Evolutionary conservation across 495 filamentous ascomycete species (phyloP).

Genomic region (Daldinia caldariorum): DNA sequence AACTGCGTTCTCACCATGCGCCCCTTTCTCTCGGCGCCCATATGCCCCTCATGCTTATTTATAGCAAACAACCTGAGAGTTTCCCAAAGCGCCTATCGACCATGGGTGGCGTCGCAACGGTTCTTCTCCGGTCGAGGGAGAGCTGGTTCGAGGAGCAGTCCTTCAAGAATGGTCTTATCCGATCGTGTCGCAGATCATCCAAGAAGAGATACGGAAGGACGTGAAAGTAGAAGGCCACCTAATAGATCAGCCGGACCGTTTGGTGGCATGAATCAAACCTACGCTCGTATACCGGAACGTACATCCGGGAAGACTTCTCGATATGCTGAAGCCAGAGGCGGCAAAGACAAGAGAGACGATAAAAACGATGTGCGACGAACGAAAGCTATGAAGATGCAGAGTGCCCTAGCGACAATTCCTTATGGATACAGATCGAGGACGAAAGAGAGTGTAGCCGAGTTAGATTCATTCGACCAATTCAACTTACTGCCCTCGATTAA

Average conservation of each 20-base stretch:
- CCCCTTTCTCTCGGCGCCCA: slow-evolving; percentile 37
- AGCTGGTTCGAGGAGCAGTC: slow-evolving; percentile 47
- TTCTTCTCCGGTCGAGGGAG: slow-evolving; percentile 49
- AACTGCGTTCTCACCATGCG: slow-evolving; percentile 28
- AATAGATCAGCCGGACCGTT: slow-evolving; percentile 69
- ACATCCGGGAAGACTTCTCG: slow-evolving; percentile 48
- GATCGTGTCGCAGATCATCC: slow-evolving; percentile 68
- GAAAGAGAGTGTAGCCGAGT: slow-evolving; percentile 72
- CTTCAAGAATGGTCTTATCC: slow-evolving; percentile 84
- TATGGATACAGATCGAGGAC: slow-evolving; percentile 75
- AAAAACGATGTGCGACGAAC: slow-evolving; percentile 56
- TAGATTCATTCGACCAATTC: slow-evolving; percentile 84
- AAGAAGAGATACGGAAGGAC: slow-evolving; percentile 52
- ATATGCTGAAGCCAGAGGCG: slow-evolving; percentile 38
- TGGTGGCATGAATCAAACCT: slow-evolving; percentile 79
- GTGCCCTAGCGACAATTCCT: slow-evolving; percentile 73
- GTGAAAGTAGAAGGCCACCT: slow-evolving; percentile 46
- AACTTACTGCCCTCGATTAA: slow-evolving; percentile 75
- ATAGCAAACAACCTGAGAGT: slow-evolving; percentile 13
- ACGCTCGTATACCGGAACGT: slow-evolving; percentile 53
- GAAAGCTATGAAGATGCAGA: slow-evolving; percentile 96
- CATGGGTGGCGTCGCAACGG: slow-evolving; percentile 51
- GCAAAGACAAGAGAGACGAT: slow-evolving; percentile 48
- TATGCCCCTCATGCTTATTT: slow-evolving; percentile 47
- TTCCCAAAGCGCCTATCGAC: slow-evolving; percentile 27